Base-by-base conservation (phyloP, 306 rosid species). In the Medicago lupulina region DNA sequence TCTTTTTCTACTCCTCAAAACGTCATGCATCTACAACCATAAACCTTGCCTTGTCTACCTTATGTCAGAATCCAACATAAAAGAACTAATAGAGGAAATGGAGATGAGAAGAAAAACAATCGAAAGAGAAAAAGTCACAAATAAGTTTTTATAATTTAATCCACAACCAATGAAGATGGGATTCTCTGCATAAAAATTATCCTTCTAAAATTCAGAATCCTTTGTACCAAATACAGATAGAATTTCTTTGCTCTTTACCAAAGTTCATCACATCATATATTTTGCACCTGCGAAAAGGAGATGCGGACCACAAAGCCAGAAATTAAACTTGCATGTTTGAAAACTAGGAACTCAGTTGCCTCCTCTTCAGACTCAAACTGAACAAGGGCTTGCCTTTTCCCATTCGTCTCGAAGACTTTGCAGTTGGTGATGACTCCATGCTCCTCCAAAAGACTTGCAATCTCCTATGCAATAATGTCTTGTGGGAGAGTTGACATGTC, bases 261-360 rank as follows among this genome's bases (percentile, higher is more conserved):
- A 66, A 63, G 53, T 71, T 16, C 7, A 15, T 13, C 80, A 86
- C 76, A 86, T 89, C 76, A 93, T 39, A 91, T 88, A 64, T 82
- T 74, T 81, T 91, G 97, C 55, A 94, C 74, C 87, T 94, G 97
- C 64, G 98, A 94, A 80, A 94, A 91, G 71, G 98, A 94, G 82
- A 91, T 94, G 38, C 97, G 96, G 68, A 94, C 83, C 3, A 88
- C 73, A 1, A 95, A 88, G 54, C 96, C 97, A 2, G 94, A 80
- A 53, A 91, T 86, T 2, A 92, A 70, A 76, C 80, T 94, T 7
- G 98, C 98, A 51, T 94, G 98, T 89, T 90, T 94, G 86, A 95
- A 90, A 81, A 94, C 96, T 8, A 94, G 93, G 50, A 97, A 95
- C 78, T 94, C 98, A 6, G 98, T 90, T 25, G 98, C 97, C 80